These are phyloP conservation scores for Yarrowia osloensis DNA, from an alignment of 805 yeast genomes.

Conservation along the genomic window DNA sequence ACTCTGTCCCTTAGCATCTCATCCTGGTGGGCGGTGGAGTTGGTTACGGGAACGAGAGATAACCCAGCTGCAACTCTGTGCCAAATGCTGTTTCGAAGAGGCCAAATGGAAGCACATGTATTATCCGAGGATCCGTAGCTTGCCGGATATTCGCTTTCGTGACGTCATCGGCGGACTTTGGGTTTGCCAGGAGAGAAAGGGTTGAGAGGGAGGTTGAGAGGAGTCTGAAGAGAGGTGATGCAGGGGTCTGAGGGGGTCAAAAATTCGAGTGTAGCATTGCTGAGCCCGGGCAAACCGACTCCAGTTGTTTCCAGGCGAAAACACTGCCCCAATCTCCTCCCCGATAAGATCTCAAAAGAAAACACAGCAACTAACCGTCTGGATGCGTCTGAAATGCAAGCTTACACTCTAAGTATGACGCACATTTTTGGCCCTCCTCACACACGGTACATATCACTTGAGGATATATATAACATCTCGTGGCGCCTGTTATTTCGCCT, in stretches of 20 bases:
- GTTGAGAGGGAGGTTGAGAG: background rate
- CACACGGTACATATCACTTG: background rate
- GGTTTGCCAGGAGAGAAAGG: background rate
- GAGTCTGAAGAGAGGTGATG: background rate
- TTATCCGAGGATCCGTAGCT: background rate
- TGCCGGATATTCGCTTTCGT: background rate
- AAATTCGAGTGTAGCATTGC: background rate
- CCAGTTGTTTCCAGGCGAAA: background rate
- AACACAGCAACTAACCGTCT: background rate
- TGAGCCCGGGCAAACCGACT: background rate
- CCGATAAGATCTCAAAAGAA: background rate
- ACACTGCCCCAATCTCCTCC: no score
- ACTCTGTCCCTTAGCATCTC: background rate
- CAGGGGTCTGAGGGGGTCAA: background rate
- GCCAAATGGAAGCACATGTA: background rate
- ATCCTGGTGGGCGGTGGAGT: background rate
- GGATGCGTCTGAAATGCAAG: background rate
- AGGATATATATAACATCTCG: background rate
- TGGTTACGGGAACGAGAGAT: background rate
- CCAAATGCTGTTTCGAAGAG: no score
- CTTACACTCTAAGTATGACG: background rate
- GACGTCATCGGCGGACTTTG: background rate
- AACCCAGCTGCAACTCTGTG: background rate
- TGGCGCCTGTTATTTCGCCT: background rate
- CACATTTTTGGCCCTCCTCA: background rate